Percentiles rank a stretch among this genome's conserved stretches.
phyloP scores from a whole-genome alignment of 2,329 filamentous ascomycete genomes.

The Alternaria atra region DNA sequence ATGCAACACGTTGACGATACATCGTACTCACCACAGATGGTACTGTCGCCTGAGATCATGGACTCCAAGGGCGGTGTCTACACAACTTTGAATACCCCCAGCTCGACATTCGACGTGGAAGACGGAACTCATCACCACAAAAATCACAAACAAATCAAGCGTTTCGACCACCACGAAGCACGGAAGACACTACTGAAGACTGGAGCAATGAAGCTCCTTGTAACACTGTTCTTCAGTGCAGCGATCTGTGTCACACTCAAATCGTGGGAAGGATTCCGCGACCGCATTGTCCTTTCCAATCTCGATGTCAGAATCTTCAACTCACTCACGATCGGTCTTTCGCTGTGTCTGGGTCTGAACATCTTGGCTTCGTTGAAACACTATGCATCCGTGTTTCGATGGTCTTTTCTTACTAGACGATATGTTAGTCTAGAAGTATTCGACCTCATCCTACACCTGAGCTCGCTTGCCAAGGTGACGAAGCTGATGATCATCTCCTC shows the following conservation, averaged over 20 bases:
- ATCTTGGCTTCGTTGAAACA: constrained; percentile 45
- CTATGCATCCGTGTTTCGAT: constrained; percentile 45
- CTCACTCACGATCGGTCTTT: constrained; percentile 44
- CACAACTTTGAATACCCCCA: constrained; percentile 23
- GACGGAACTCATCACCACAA: constrained; percentile 27
- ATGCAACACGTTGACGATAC: constrained; percentile 32
- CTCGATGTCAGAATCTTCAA: constrained; percentile 45
- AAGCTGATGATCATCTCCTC: constrained; percentile 48
- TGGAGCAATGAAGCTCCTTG: constrained; percentile 35
- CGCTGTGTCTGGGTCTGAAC: constrained; percentile 47
- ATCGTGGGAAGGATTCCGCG: constrained; percentile 42
- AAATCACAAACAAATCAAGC: constrained; percentile 30
- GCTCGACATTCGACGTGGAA: constrained; percentile 27
- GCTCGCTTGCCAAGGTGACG: constrained; percentile 42
- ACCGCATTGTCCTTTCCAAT: constrained; percentile 36
- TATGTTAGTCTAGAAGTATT: constrained; percentile 48
- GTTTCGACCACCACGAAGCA: constrained; percentile 44
- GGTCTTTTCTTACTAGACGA: constrained; percentile 44
- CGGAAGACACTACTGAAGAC: constrained; percentile 40
- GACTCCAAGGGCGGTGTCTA: constrained; percentile 31
- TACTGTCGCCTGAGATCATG: constrained; percentile 22
- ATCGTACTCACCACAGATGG: constrained; percentile 23
- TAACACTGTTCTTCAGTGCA: constrained; percentile 43
- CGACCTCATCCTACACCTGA: constrained; percentile 45
- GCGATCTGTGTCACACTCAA: constrained; percentile 40